Evolutionary conservation across 1,284 basidiomycete species (phyloP).

Genomic region (Papiliotrema terrestris): DNA sequence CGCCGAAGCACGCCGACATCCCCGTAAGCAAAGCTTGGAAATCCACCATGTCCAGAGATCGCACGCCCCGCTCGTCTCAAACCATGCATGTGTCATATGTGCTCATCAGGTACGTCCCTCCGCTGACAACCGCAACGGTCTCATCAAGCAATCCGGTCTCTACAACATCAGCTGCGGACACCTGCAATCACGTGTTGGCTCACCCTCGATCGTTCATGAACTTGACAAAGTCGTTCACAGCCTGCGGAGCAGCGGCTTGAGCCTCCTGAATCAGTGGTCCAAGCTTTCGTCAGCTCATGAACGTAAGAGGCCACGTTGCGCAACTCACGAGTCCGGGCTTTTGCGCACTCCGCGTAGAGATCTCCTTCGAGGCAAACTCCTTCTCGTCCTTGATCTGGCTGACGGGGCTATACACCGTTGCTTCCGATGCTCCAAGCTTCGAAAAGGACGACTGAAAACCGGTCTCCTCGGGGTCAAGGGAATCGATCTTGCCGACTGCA

Average conservation of each 20-base stretch:
- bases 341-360: conserved; percentile 37
- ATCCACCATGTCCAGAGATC: too few relatives aligned
- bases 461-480: conserved; percentile 79
- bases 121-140: too few relatives aligned
- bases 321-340: conserved; percentile 46
- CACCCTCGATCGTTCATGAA: conserved; percentile 44
- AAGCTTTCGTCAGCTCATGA: conserved; percentile 15
- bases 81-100: neutral
- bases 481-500: conserved; percentile 32
- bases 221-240: conserved; percentile 37
- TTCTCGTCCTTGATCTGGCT: conserved; percentile 48
- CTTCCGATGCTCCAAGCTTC: conserved; percentile 72
- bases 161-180: neutral
- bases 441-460: conserved; percentile 94
- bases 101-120: neutral
- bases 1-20: too few relatives aligned
- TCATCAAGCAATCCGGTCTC: neutral
- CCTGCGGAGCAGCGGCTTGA: conserved; percentile 29
- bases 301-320: neutral
- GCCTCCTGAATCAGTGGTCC: conserved; percentile 40
- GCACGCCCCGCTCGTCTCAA: neutral
- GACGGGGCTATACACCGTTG: conserved; percentile 47
- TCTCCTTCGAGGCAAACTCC: conserved; percentile 42
- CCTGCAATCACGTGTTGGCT: neutral
- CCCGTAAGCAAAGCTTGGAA: too few relatives aligned